Evolutionary conservation across 2,329 filamentous ascomycete species (phyloP), one percentile per base, ranked within the genome.

Genomic region (Botrytis aclada): DNA sequence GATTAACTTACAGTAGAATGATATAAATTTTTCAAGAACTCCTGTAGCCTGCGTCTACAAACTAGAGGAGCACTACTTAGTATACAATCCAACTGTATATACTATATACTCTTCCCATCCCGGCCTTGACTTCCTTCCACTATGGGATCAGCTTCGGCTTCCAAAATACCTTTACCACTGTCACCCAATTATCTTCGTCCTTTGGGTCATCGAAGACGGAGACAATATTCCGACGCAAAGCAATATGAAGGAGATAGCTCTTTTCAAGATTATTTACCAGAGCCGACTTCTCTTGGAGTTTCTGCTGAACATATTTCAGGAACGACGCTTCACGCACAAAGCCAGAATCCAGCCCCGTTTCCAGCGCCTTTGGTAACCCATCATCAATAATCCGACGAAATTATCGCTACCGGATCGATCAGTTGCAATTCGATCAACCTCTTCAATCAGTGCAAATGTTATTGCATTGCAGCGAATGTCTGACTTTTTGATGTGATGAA

Each of bases 161-260:
- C 1, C 20, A 29, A 37, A 10, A 29, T 12, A 41, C 1, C 7
- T 16, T 25, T 0, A 62, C 12, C 0, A 62, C 29, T 9, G 14
- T 18, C 34, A 41, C n/a, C 1, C 6, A 29, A 1, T 41, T 14
- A n/a, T 29, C 58, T 60, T 0, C 20, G 25, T 51, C 25, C 0
- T n/a, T n/a, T n/a, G 9, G 0, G 0, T 51, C 22, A 4, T 51
- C 22, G 3, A 51, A n/a, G 0, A n/a, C 1, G 0, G 25, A n/a
- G 10, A 51, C 3, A 6, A 10, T n/a, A 3, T 20, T 32, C 0
- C 0, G n/a, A 20, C 0, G 7, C n/a, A 58, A 58, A 32, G 54
- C 54, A 2, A 58, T 18, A 58, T 29, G 5, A 8, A 32, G 29
- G 29, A 5, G 54, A 20, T 20, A 20, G n/a, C 39, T 18, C 16